Evolutionary conservation across 495 filamentous ascomycete species (phyloP), one percentile per base, ranked within the genome.

Genomic region (Beverwykella pulmonaria): DNA sequence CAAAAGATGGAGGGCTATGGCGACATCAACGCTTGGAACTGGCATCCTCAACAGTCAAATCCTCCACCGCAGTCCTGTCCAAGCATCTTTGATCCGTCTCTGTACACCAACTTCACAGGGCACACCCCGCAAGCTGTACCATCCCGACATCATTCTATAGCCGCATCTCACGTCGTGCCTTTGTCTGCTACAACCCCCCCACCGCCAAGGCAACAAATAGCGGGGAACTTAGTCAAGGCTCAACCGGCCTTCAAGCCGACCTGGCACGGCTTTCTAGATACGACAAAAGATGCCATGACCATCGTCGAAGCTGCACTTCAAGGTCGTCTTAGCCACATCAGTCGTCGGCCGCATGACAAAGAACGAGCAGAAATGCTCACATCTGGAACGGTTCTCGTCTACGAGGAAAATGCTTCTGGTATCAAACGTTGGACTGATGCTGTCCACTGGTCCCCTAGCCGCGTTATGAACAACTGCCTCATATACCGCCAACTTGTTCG

Each of bases 381-480:
- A 61, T 95, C 91, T 71, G 93, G 93, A 23, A 88, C 88, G 58
- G 84, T 96, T 12, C 93, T 96, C 75, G 89, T 96, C 67, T 96
- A 96, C 76, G 90, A 94, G 72, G 91, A 96, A 73, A 86, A 89
- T 59, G 86, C 89, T 0, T 93, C 92, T 0, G 90, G 90, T 1
- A 95, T 97, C 76, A 95, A 93, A 78, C 84, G 93, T 44, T 97
- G 93, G 93, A 97, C 93, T 0, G 93, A 97, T 74, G 92, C 92
- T 1, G 83, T 90, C 14, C 86, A 86, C 19, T 97, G 93, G 93
- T 93, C 90, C 71, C 92, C 93, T 0, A 95, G 92, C 74, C 87
- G 93, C 17, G 93, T 96, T 34, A 78, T 94, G 48, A 89, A 87
- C 47, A 96, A 96, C 70, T 95, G 92, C 70, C 84, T 97, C 30